Evolutionary conservation across 2,329 filamentous ascomycete genomes (phyloP), one percentile per base, ranked within the genome.

Genomic region (Diaporthe capsici): DNA sequence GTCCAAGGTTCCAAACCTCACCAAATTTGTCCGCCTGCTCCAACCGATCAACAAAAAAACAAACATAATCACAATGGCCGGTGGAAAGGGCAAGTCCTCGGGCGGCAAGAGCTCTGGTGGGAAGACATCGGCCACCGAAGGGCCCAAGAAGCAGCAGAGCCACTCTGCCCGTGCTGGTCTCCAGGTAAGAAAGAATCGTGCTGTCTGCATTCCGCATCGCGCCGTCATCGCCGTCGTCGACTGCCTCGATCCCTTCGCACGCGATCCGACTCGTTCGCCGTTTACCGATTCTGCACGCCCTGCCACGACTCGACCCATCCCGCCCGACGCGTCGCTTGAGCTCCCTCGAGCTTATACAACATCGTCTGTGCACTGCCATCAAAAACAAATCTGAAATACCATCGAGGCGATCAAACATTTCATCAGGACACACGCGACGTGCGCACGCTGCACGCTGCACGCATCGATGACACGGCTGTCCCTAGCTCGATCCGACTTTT

Each of bases 81-180:
- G 96, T 84, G 95, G 95, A 88, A 98, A 98, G 91, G 96, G 96
- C 90, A 97, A 95, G 90, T 95, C 93, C 79, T 91, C 93, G 81
- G 95, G 96, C 82, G 96, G 96, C 84, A 98, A 97, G 92, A 96
- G 88, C 84, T 90, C 94, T 75, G 94, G 94, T 81, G 94, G 94
- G 81, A 97, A 97, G 90, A 90, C 88, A 68, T 87, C 88, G 77
- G 87, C 71, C n/a, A 91, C 90, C 82, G 93, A 92, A 80, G 90
- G 90, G 73, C 88, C 92, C 84, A 94, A 94, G 88, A 98, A 98
- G 89, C 93, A 94, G 83, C 94, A 97, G 88, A 98, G 97, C 88
- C 96, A 98, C 89, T 98, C 95, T 82, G 95, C 95, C 83, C 96
- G 97, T 86, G 96, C 96, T 84, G 96, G 96, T 84, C 91, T 98